phyloP scores from a whole-genome alignment of 306 rosid species.

The Dicorynia guianensis region DNA sequence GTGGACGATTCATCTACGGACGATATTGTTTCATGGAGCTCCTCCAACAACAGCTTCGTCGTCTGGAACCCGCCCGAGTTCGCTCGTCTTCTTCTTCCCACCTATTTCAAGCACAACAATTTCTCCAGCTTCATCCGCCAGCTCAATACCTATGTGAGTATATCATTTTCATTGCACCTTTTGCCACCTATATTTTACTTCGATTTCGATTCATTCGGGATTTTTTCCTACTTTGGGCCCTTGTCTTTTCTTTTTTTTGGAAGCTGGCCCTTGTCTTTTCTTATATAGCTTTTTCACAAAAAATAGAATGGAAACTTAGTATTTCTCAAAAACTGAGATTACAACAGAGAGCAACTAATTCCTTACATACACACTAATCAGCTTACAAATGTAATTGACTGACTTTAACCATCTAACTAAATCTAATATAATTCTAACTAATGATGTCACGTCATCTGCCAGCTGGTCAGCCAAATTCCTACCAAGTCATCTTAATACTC shows the following conservation, averaged over 20 bases:
- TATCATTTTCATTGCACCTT: neutral
- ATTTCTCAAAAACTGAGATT: no score
- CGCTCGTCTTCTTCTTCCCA: slow-evolving; percentile 70
- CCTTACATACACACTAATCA: no score
- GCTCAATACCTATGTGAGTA: slow-evolving; percentile 77
- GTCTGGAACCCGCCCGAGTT: slow-evolving; percentile 84
- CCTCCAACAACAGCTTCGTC: slow-evolving; percentile 65
- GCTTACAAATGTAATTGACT: no score
- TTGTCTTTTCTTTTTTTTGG: no score
- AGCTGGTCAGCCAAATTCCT: no score
- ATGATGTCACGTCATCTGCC: no score
- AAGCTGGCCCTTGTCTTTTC: no score
- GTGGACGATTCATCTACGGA: slow-evolving; percentile 74
- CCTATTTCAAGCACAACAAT: slow-evolving; percentile 81
- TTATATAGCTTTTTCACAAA: neutral
- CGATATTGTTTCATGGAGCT: slow-evolving; percentile 79
- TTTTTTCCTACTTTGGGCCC: neutral
- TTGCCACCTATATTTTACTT: neutral
- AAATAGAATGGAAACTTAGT: no score
- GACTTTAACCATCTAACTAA: no score
- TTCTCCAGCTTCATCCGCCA: slow-evolving; percentile 93
- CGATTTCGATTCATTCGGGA: neutral
- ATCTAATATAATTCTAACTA: no score
- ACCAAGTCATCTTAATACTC: no score
- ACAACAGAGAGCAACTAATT: no score